Evolutionary conservation across 2,329 filamentous ascomycete species (phyloP), one percentile per base, ranked within the genome.

Genomic region (Monosporascus sp.): DNA sequence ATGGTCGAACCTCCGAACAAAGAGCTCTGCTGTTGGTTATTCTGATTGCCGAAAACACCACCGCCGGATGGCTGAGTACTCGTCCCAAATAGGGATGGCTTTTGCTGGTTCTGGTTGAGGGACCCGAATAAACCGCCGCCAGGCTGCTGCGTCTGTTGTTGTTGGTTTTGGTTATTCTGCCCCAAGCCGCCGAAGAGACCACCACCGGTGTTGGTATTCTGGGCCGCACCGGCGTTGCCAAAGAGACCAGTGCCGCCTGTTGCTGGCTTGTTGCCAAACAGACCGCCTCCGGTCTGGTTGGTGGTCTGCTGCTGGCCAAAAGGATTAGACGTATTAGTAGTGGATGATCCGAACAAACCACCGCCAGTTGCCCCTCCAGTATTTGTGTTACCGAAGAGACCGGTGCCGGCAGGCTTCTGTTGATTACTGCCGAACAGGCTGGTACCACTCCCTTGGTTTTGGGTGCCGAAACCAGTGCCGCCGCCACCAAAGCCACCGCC

Each of bases 11-110:
- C 65, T 14, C 78, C 78, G 52, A 83, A 83, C 16, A 81, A 41
- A 3, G 72, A 70, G 14, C 64, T 53, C 49, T 74, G 70, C 44
- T 74, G 75, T 59, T 81, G 76, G 59, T 69, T 74, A 52, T 68
- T 73, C 52, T 72, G 74, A 47, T 61, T 66, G 2, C 80, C 80
- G 58, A 89, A 88, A 3, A 87, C 63, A 41, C 82, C 71, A 44
- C 72, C 71, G 7, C 76, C 74, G 16, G 74, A 62, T 31, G 72
- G 61, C 49, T 77, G 74, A 48, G 75, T 62, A 49, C 68, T 65
- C 7, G 71, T 68, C 17, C 77, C 80, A 57, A 86, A 85, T 16
- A 84, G 62, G n/a, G 76, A 73, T 3, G 82, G 78, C 61, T 82
- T 83, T 52, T 77, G 73, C 59, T 80, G 76, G 63, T 75, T 75